These are phyloP conservation scores for Kluyveromyces aestuarii DNA, from an alignment of 805 yeast species.

Conservation along the genomic window DNA sequence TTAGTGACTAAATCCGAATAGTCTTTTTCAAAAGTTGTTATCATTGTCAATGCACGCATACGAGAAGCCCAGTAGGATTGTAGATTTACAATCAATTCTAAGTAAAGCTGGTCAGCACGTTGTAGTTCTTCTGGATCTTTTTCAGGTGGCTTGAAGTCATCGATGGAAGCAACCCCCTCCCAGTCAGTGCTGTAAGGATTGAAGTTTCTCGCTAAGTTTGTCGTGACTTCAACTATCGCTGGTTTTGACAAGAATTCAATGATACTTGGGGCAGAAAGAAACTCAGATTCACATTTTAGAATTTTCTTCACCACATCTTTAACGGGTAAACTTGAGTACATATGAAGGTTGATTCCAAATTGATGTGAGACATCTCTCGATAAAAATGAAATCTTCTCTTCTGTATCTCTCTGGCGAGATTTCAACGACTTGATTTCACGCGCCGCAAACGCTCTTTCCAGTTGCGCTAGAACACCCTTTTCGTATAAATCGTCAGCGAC, in stretches of 20 bases:
- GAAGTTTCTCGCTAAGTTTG: slow-evolving; percentile 57
- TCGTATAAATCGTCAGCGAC: slow-evolving; percentile 54
- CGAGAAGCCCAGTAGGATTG: slow-evolving; percentile 90
- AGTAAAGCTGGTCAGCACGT: slow-evolving; percentile 75
- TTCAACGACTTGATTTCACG: slow-evolving; percentile 50
- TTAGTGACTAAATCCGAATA: slow-evolving; percentile 62
- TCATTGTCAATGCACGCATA: slow-evolving; percentile 68
- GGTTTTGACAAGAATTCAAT: slow-evolving; percentile 78
- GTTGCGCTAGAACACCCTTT: slow-evolving; percentile 73
- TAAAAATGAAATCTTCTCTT: slow-evolving; percentile 55
- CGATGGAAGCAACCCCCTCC: slow-evolving; percentile 35
- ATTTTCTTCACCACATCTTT: slow-evolving; percentile 62
- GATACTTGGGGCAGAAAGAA: slow-evolving; percentile 60
- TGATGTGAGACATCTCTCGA: slow-evolving; percentile 87
- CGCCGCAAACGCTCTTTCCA: slow-evolving; percentile 83
- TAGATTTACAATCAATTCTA: slow-evolving; percentile 75
- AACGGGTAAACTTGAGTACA: slow-evolving; percentile 53
- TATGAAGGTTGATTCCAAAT: slow-evolving; percentile 86
- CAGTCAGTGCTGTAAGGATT: slow-evolving; percentile 77
- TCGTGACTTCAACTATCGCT: slow-evolving; percentile 67
- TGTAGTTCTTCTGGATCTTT: slow-evolving; percentile 72
- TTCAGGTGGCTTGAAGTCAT: slow-evolving; percentile 40
- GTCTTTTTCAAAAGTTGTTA: slow-evolving; percentile 67
- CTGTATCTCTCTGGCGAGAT: slow-evolving; percentile 37
- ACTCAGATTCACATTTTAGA: slow-evolving; percentile 64